Conservation (phyloP, 2,329 filamentous ascomycete species). For the Dactylonectria estremocensis region DNA sequence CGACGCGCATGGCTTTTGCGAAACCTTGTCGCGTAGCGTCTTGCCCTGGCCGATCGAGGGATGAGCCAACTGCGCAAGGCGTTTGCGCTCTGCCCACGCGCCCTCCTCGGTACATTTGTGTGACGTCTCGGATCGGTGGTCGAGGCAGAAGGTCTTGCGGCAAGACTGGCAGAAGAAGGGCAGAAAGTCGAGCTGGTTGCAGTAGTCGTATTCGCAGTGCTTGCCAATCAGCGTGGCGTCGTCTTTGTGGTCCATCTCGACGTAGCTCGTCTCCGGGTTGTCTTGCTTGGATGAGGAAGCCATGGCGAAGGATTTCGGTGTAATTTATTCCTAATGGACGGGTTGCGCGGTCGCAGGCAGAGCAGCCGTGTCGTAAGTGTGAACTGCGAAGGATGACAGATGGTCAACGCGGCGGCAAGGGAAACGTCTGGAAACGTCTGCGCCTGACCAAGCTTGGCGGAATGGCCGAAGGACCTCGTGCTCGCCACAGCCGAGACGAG, state of each 20-base stretch:
- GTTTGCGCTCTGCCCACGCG: slow-evolving; percentile 73
- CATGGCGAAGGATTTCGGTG: slow-evolving; percentile 59
- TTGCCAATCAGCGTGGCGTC: slow-evolving; percentile 90
- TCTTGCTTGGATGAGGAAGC: slow-evolving; percentile 63
- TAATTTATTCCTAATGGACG: slow-evolving; percentile 29
- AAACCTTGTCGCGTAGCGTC: slow-evolving; percentile 67
- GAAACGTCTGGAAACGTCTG: slow-evolving; percentile 55
- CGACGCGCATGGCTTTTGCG: slow-evolving; percentile 78
- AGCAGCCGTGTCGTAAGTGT: slow-evolving; percentile 48
- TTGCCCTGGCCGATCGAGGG: slow-evolving; percentile 69
- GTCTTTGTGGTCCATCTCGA: slow-evolving; percentile 78
- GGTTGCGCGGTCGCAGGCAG: slow-evolving; percentile 44
- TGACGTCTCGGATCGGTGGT: slow-evolving; percentile 88
- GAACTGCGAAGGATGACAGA: slow-evolving; percentile 38
- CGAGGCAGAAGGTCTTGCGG: slow-evolving; percentile 87
- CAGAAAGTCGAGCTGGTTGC: slow-evolving; percentile 95
- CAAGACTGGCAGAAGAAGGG: slow-evolving; percentile 96
- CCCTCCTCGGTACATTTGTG: slow-evolving; percentile 78
- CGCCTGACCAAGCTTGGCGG: slow-evolving; percentile 48
- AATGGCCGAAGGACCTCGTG: slow-evolving; percentile 22
- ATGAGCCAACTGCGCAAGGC: slow-evolving; percentile 67
- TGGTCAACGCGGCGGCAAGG: slow-evolving; percentile 44
- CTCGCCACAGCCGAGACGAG: slow-evolving; percentile 23
- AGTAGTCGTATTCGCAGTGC: slow-evolving; percentile 93
- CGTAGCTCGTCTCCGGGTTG: slow-evolving; percentile 70